Conservation (phyloP, 345 rosid genomes). For the Psidium guajava region DNA sequence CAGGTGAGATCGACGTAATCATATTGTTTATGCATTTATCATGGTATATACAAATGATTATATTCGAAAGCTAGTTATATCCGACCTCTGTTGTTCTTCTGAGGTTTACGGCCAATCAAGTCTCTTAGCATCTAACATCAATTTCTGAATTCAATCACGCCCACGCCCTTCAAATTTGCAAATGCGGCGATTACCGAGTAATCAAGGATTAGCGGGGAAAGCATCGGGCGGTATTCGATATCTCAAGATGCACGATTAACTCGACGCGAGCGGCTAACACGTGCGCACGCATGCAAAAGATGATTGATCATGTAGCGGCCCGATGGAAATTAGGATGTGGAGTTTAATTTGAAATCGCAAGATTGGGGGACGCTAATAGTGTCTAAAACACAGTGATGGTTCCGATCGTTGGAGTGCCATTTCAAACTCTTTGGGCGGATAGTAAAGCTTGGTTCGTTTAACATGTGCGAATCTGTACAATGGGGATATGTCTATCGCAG, state of each 20-base stretch:
- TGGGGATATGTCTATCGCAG: background rate
- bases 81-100: background rate
- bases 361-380: background rate
- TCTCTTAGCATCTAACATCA: background rate
- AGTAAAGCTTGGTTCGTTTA: background rate
- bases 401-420: background rate
- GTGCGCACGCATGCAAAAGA: background rate
- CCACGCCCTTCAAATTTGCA: background rate
- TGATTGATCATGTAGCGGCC: background rate
- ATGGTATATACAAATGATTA: background rate
- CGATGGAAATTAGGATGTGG: background rate
- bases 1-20: background rate
- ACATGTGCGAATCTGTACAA: background rate
- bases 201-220: background rate
- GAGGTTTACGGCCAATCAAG: background rate
- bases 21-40: background rate
- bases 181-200: background rate
- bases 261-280: background rate
- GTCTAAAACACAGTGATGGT: background rate
- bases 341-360: background rate
- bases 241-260: background rate
- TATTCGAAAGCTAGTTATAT: background rate
- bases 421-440: background rate
- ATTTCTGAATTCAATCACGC: background rate
- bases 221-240: background rate